These are phyloP conservation scores for Nicotiana obtusifolia DNA, from an alignment of 257 asterid species.

Conservation along the genomic window DNA sequence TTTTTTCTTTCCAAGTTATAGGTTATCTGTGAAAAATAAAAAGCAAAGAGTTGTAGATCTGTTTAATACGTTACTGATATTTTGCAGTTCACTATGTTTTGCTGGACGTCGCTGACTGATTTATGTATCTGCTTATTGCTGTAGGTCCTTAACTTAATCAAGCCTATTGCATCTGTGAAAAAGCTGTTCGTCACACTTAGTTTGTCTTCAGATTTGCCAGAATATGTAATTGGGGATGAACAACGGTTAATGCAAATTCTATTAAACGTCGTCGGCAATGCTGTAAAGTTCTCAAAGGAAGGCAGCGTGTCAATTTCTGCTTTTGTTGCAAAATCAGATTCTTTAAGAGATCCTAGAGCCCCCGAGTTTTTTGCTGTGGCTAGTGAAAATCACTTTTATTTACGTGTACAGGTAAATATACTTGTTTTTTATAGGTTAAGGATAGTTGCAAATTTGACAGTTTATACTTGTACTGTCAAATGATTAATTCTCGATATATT, in stretches of 20 bases:
- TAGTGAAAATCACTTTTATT: slow-evolving; percentile 76
- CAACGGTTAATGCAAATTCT: slow-evolving; percentile 85
- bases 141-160: slow-evolving; percentile 73
- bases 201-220: slow-evolving; percentile 76
- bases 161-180: slow-evolving; percentile 90
- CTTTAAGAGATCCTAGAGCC: slow-evolving; percentile 70
- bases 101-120: slow-evolving; percentile 17
- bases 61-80: background rate
- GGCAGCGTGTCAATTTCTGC: slow-evolving; percentile 80
- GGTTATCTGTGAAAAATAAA: background rate
- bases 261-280: slow-evolving; percentile 84
- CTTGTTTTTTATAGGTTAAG: background rate
- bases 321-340: slow-evolving; percentile 71
- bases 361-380: slow-evolving; percentile 69
- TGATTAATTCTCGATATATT: background rate
- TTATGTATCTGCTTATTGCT: slow-evolving; percentile 23
- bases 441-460: slow-evolving; percentile 7
- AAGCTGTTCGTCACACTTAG: slow-evolving; percentile 57
- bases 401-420: slow-evolving; percentile 70
- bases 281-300: slow-evolving; percentile 91
- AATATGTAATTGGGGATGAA: slow-evolving; percentile 82
- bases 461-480: background rate
- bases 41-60: background rate
- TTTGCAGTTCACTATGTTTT: background rate
- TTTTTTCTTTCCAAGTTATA: background rate